These are phyloP conservation scores for Camellia lanceoleosa DNA, from an alignment of 148 eudicot species.

Conservation along the genomic window DNA sequence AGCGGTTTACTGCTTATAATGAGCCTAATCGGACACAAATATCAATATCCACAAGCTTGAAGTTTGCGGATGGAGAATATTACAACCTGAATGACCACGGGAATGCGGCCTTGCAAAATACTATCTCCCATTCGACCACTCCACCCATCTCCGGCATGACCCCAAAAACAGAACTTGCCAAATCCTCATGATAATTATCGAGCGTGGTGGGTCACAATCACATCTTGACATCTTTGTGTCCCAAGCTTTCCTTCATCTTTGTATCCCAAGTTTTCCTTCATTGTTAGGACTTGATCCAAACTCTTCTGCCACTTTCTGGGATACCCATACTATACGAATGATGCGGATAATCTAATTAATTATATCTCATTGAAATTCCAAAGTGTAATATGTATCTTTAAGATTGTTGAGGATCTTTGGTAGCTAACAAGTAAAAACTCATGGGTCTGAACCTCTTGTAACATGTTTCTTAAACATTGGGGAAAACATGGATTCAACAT, in stretches of 20 bases:
- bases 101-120: constrained; percentile 87
- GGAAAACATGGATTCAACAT: too few species aligned
- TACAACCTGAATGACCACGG: constrained; percentile 84
- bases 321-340: too few species aligned
- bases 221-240: constrained; percentile 81
- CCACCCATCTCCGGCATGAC: constrained; percentile 99
- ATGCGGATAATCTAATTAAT: too few species aligned
- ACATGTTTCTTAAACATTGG: too few species aligned
- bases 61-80: background rate
- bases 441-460: too few species aligned
- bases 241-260: constrained; percentile 82
- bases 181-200: constrained; percentile 57
- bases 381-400: too few species aligned
- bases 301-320: too few species aligned
- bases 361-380: too few species aligned
- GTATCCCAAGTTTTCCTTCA: constrained; percentile 80
- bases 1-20: background rate
- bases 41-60: background rate
- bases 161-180: constrained; percentile 81
- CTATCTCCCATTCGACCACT: constrained; percentile 99
- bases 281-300: constrained; percentile 40
- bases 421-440: too few species aligned
- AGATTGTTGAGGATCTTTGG: too few species aligned
- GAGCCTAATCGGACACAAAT: background rate
- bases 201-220: constrained; percentile 70